A percentile compares a stretch with the other conserved stretches of the same genome.
Conservation (phyloP, 148 eudicot species). For the Rheum nobile region DNA sequence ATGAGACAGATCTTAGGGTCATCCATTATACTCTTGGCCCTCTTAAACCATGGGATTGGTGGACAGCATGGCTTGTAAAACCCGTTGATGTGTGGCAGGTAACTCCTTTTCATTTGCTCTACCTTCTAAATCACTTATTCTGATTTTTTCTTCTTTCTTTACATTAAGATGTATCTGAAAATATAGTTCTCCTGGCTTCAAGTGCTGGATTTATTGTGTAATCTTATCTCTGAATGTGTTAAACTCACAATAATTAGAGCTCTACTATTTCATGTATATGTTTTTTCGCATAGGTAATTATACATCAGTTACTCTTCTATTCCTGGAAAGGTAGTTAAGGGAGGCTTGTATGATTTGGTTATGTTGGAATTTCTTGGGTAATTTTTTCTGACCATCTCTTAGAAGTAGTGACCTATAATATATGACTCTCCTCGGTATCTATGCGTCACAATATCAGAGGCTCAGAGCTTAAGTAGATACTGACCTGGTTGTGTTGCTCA, state of each 20-base stretch:
- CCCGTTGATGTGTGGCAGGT: slow-evolving; percentile 99
- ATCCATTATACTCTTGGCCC: slow-evolving; percentile 98
- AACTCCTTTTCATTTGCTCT: slow-evolving; percentile 4
- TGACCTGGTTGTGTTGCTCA: neutral
- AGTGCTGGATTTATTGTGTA: neutral
- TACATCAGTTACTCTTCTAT: neutral
- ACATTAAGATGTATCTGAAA: neutral
- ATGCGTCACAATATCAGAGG: neutral
- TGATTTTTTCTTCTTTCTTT: neutral
- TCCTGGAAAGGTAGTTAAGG: neutral
- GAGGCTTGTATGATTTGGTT: neutral
- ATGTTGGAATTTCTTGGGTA: neutral
- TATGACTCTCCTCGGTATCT: neutral
- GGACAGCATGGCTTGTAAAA: slow-evolving; percentile 96
- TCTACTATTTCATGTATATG: neutral
- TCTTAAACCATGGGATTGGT: slow-evolving; percentile 99
- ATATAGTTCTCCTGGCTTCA: neutral
- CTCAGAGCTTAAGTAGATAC: neutral
- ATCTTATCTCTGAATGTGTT: neutral
- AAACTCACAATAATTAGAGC: neutral
- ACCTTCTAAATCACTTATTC: neutral
- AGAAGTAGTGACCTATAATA: no score
- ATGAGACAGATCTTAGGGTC: slow-evolving; percentile 78
- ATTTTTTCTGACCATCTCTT: neutral
- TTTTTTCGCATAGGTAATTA: neutral